Evolutionary conservation across 2,329 filamentous ascomycete species (phyloP), one percentile per base, ranked within the genome.

Genomic region (Fusarium camptoceras): DNA sequence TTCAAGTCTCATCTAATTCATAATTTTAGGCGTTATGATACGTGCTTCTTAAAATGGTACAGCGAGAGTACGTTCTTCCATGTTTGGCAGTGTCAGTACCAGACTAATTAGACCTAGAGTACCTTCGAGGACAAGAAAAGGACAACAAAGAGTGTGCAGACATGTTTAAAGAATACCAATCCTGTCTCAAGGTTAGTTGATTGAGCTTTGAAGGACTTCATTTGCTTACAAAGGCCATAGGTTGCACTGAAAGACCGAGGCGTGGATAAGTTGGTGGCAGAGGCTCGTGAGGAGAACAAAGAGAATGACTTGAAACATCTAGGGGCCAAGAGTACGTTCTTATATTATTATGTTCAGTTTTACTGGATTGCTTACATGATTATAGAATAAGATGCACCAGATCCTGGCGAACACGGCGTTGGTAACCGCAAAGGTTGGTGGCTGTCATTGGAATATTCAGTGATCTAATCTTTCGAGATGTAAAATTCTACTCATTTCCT

Each of bases 21-120:
- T 42, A 8, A 43, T 43, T 16, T 5, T 66, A 98, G 94, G 79
- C 93, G 91, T 75, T 99, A 99, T 79, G 96, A 99, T 80, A 94
- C 92, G 55, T 99, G 96, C 83, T 99, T 99, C 79, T 84, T 99
- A 70, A 98, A 97, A 83, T 99, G 96, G 96, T 99, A 99, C 81
- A 98, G 94, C 78, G 96, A 99, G 82, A 98, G 96, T 98, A 85
- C 63, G 91, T 81, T 54, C 20, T 59, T 55, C 37, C 53, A 42
- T 37, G 11, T 73, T 25, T 31, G 51, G 71, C 27, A 24, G 10
- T 16, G 43, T 10, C 12, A 42, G 50, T 30, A 63, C 34, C 18
- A 49, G 7, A 24, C 70, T 76, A 53, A 76, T 51, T 5, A 59
- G 20, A 46, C 8, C 3, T 71, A 96, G 96, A 98, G 81, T 99